Evolutionary conservation across 306 rosid species (phyloP).

Genomic region (Psophocarpus tetragonolobus): DNA sequence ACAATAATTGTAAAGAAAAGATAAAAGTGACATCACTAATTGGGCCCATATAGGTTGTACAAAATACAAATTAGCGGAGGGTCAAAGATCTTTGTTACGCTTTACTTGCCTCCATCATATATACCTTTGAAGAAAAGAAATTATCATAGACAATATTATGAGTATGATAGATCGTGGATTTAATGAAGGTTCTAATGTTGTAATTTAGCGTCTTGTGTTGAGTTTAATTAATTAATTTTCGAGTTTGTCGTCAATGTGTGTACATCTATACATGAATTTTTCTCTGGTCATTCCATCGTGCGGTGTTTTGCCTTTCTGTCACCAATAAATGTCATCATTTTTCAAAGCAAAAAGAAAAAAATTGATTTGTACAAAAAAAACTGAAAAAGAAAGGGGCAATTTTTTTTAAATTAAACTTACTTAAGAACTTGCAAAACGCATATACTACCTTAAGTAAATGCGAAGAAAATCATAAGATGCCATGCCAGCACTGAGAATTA

Average conservation of each 20-base stretch:
- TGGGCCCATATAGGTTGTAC: not conserved
- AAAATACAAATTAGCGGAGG: not conserved
- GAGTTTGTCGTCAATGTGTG: not conserved
- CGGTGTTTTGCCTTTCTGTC: not conserved
- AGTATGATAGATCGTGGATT: not conserved
- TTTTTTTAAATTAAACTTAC: not conserved
- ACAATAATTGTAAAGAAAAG: constrained; percentile 20
- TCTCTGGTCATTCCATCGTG: not conserved
- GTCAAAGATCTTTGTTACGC: not conserved
- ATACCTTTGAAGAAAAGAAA: not conserved
- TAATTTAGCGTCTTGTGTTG: not conserved
- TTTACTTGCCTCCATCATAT: not conserved
- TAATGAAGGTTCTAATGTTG: not conserved
- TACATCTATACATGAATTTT: not conserved
- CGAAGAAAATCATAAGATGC: not conserved
- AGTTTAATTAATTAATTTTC: not conserved
- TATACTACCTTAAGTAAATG: not conserved
- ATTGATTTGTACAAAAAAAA: too few relatives aligned
- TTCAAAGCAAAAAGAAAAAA: too few relatives aligned
- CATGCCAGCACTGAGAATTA: not conserved
- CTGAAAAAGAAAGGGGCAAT: not conserved
- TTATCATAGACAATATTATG: not conserved
- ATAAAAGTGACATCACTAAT: not conserved
- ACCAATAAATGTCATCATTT: too few relatives aligned
- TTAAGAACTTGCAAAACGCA: not conserved